Percentiles rank a stretch among this genome's conserved stretches.
Conservation (phyloP, 441 rosid species). For the Populus hybrid region DNA sequence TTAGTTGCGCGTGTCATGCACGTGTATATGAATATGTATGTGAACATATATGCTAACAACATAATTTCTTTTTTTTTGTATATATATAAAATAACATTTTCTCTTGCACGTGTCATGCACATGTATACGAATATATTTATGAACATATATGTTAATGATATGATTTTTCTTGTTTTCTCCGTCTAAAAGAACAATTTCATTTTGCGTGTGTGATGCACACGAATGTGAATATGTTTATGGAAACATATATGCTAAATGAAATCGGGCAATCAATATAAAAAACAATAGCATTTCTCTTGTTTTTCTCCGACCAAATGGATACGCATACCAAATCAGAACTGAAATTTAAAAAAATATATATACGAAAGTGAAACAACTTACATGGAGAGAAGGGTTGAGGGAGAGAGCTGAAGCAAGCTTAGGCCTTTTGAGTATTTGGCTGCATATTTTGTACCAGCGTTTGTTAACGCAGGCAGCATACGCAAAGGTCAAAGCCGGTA, state of each 20-base stretch:
- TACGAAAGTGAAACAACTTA: slow-evolving; percentile 14
- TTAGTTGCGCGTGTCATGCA: no score
- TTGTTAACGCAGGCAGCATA: slow-evolving; percentile 25
- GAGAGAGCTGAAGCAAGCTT: slow-evolving; percentile 30
- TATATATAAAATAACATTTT: no score
- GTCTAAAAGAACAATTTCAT: no score
- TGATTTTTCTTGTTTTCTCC: no score
- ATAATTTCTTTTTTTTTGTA: no score
- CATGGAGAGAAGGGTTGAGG: slow-evolving; percentile 35
- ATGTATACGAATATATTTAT: no score
- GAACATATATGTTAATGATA: no score
- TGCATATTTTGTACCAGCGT: slow-evolving; percentile 17
- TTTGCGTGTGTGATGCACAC: no score
- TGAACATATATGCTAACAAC: no score
- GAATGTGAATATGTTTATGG: no score
- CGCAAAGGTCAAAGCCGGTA: slow-evolving; percentile 39
- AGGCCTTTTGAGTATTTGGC: slow-evolving; percentile 14
- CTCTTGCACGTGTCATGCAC: no score
- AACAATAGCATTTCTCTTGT: background rate
- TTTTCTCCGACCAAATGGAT: background rate
- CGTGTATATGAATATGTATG: no score
- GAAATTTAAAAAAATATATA: background rate
- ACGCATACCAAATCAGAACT: background rate
- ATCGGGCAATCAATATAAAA: background rate
- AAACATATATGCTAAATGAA: background rate